Evolutionary conservation across 78 protist species (phyloP).

Genomic region (Cyanophora paradoxa): DNA sequence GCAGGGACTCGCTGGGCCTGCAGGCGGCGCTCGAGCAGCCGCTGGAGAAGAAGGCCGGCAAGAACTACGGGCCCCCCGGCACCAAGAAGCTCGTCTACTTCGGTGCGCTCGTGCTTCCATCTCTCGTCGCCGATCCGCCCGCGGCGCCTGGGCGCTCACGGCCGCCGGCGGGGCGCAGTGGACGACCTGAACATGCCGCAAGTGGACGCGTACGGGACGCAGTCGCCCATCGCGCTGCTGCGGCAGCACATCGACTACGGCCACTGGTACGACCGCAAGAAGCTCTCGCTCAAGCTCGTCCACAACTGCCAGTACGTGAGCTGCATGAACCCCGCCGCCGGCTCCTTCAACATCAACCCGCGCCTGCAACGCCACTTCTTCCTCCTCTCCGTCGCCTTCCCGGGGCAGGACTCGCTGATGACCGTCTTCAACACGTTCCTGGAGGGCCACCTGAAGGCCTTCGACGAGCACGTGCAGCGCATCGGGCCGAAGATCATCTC

Average conservation of each 20-base stretch:
- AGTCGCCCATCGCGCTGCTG: conserved; percentile 63
- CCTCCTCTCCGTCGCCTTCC: conserved; percentile 27
- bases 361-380: conserved; percentile 72
- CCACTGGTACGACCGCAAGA: conserved; percentile 63
- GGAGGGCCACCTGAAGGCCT: conserved; percentile 23
- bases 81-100: conserved; percentile 30
- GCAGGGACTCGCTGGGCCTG: not conserved
- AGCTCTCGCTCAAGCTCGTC: conserved; percentile 36
- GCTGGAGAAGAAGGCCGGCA: conserved; percentile 64
- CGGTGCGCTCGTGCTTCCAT: too few species aligned
- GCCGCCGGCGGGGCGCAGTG: too few species aligned
- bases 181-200: conserved; percentile 86
- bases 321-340: conserved; percentile 72
- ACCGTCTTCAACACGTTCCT: conserved; percentile 42
- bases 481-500: conserved; percentile 16
- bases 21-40: conserved; percentile 49
- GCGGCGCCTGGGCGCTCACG: too few species aligned
- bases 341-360: conserved; percentile 57
- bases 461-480: not conserved
- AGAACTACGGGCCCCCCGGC: conserved; percentile 55
- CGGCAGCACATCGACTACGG: conserved; percentile 59
- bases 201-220: conserved; percentile 78
- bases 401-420: conserved; percentile 32
- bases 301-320: conserved; percentile 47
- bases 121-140: too few species aligned